phyloP scores from a whole-genome alignment of 305 asterid genomes.

The Solanum aculeatissimum region DNA sequence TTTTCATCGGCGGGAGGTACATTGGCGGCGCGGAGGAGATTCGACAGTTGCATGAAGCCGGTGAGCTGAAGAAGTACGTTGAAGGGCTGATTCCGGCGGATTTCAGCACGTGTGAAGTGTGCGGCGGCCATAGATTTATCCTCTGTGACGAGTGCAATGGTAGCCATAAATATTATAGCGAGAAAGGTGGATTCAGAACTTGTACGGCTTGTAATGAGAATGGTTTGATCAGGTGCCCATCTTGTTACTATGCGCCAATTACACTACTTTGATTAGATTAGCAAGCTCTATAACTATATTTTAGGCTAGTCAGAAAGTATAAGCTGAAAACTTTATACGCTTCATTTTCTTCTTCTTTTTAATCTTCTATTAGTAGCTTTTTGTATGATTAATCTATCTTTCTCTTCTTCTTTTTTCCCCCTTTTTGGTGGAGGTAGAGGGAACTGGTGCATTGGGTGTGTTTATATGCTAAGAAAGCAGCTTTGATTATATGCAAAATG shows the following conservation, averaged over 20 bases:
- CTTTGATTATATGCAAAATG: background rate
- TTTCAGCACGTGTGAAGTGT: conserved; percentile 49
- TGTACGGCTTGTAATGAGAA: conserved; percentile 83
- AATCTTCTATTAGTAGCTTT: background rate
- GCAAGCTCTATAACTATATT: background rate
- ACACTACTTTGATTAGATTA: conserved; percentile 4
- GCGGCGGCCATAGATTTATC: conserved; percentile 65
- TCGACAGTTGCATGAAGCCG: conserved; percentile 66
- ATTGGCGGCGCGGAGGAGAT: conserved; percentile 88
- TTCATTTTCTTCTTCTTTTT: background rate
- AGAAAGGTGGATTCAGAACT: conserved; percentile 63
- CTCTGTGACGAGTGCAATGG: conserved; percentile 73
- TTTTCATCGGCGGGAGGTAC: conserved; percentile 87
- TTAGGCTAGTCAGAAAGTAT: background rate
- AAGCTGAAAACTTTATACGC: background rate
- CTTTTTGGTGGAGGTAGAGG: background rate
- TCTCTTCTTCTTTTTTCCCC: background rate
- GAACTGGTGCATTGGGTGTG: background rate
- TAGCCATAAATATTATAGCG: conserved; percentile 71
- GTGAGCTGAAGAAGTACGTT: conserved; percentile 64
- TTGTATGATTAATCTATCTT: background rate
- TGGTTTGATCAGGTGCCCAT: conserved; percentile 95
- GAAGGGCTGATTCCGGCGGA: conserved; percentile 27
- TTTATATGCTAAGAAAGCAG: background rate
- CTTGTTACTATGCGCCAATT: conserved; percentile 54